Evolutionary conservation across 169 alveolate genomes (phyloP).

Genomic region (Cystoisospora suis): DNA sequence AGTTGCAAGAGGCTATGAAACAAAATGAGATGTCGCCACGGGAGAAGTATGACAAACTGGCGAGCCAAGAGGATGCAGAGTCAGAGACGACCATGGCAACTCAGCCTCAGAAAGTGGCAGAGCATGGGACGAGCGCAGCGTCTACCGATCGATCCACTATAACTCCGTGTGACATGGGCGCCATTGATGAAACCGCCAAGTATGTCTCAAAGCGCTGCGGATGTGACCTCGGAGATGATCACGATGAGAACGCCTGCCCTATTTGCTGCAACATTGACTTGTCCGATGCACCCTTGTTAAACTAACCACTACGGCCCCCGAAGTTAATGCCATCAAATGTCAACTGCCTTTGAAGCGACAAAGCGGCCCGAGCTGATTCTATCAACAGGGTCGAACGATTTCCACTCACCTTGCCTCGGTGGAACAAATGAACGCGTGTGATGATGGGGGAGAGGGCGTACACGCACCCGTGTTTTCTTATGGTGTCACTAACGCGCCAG

Average conservation of each 20-base stretch:
- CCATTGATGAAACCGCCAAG: constrained; percentile 75
- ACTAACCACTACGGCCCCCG: constrained; percentile 38
- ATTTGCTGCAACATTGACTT: constrained; percentile 76
- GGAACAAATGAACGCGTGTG: no score
- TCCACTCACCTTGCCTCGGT: no score
- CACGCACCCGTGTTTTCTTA: no score
- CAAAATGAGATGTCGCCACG: constrained; percentile 60
- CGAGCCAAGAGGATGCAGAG: constrained; percentile 46
- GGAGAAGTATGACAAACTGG: constrained; percentile 40
- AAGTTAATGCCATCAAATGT: not conserved
- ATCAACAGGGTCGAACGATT: no score
- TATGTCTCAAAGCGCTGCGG: constrained; percentile 76
- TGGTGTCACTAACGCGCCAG: no score
- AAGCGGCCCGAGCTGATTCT: no score
- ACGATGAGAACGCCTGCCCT: constrained; percentile 76
- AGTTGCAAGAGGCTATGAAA: constrained; percentile 59
- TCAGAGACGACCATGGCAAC: constrained; percentile 66
- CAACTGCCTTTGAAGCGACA: no score
- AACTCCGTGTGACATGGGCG: constrained; percentile 78
- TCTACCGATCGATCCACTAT: constrained; percentile 59
- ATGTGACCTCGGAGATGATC: constrained; percentile 78
- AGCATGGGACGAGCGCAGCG: constrained; percentile 67
- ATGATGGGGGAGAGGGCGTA: no score
- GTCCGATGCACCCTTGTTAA: constrained; percentile 78
- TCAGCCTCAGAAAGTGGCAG: constrained; percentile 68